These are phyloP conservation scores for Pneumocystis wakefieldiae DNA, from an alignment of 1,139 yeast genomes.

Conservation along the genomic window DNA sequence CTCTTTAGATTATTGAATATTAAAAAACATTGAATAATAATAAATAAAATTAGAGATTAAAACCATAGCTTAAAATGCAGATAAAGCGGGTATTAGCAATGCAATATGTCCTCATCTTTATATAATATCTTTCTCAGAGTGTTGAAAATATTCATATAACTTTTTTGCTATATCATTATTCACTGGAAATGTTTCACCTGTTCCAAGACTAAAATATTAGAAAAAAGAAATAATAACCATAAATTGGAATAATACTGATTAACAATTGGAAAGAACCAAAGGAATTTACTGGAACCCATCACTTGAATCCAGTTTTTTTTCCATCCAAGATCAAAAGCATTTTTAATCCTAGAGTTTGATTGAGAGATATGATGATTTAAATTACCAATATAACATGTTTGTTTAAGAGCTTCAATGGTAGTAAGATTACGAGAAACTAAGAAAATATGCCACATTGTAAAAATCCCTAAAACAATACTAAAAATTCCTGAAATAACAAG, in stretches of 20 bases:
- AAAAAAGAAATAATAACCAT: constrained; percentile 14
- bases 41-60: not conserved
- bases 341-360: constrained; percentile 30
- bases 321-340: constrained; percentile 63
- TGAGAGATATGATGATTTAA: constrained; percentile 9
- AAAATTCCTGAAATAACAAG: constrained; percentile 49
- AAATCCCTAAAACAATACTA: constrained; percentile 44
- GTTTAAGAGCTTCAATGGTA: constrained; percentile 68
- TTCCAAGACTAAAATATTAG: not conserved
- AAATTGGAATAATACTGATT: constrained; percentile 20
- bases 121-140: not conserved
- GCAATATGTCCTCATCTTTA: not conserved
- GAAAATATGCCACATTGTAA: constrained; percentile 44
- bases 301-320: constrained; percentile 46
- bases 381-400: constrained; percentile 28
- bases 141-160: not conserved
- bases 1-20: not conserved
- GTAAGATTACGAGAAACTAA: constrained; percentile 50
- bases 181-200: not conserved
- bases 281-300: constrained; percentile 51
- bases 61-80: not conserved
- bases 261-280: constrained; percentile 63
- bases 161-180: not conserved
- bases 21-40: not conserved
- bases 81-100: not conserved